These are phyloP conservation scores for Aspergillus calidoustus DNA, from an alignment of 2,329 filamentous ascomycete species.

Conservation along the genomic window DNA sequence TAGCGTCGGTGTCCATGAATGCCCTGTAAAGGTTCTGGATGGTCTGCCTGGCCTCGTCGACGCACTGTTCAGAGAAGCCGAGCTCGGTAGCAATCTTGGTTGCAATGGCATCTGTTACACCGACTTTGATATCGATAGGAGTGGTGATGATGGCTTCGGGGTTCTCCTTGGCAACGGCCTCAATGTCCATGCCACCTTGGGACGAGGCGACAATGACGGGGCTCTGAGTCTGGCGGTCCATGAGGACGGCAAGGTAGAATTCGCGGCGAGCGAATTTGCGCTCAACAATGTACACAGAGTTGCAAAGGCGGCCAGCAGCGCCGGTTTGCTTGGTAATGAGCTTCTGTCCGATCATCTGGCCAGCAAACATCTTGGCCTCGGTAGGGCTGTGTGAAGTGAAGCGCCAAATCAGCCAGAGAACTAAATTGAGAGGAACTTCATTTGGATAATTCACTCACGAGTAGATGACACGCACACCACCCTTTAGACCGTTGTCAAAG, in stretches of 20 bases:
- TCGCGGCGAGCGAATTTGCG: conserved; percentile 98
- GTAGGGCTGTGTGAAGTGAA: conserved; percentile 62
- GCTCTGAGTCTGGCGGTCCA: conserved; percentile 89
- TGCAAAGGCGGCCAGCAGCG: conserved; percentile 90
- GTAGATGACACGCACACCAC: conserved; percentile 98
- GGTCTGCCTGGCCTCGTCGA: conserved; percentile 91
- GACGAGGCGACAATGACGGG: conserved; percentile 98
- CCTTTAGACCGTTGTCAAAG: conserved; percentile 98
- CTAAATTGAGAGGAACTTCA: conserved; percentile 1
- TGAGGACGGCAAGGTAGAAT: conserved; percentile 98
- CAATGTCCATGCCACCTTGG: conserved; percentile 99
- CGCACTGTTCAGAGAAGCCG: conserved; percentile 96
- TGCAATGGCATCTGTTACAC: conserved; percentile 95
- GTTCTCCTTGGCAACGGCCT: conserved; percentile 96
- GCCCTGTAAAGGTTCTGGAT: conserved; percentile 99
- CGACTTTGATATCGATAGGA: conserved; percentile 88
- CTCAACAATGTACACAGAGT: conserved; percentile 98
- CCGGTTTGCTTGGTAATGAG: conserved; percentile 99
- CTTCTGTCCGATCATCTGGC: conserved; percentile 99
- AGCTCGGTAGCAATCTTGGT: conserved; percentile 86
- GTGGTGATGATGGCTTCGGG: conserved; percentile 95
- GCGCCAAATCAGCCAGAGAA: conserved; percentile 18
- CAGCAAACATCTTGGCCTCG: conserved; percentile 93
- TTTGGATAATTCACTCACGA: conserved; percentile 61
- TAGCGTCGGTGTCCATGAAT: conserved; percentile 97